Evolutionary conservation across 192 early-diverging fungal genomes (phyloP).

Genomic region (Blastocladiella britannica): DNA sequence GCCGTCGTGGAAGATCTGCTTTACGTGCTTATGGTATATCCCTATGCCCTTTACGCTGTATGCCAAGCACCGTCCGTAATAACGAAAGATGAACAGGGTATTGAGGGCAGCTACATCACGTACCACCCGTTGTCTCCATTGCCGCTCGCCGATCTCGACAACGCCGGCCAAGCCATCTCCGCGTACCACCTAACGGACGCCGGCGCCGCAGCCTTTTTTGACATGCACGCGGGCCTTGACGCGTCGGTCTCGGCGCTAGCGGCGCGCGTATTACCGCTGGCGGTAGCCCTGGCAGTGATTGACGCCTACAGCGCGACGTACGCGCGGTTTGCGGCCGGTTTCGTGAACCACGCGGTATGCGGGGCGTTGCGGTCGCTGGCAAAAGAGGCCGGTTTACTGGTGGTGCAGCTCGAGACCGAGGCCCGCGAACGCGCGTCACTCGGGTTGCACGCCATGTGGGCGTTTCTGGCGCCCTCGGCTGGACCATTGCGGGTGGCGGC

Average conservation of each 20-base stretch:
- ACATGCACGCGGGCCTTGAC: not conserved
- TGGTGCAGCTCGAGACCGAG: not conserved
- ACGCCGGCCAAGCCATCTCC: not conserved
- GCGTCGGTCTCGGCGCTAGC: not conserved
- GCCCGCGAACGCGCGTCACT: not conserved
- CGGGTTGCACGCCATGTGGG: not conserved
- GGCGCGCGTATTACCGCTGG: not conserved
- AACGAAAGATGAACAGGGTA: not conserved
- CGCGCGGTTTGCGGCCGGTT: not conserved
- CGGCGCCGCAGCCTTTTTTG: not conserved
- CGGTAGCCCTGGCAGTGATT: not conserved
- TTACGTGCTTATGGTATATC: not conserved
- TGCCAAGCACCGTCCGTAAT: not conserved
- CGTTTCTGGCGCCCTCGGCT: not conserved
- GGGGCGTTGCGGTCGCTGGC: not conserved
- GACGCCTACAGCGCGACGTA: not conserved
- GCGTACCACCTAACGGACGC: not conserved
- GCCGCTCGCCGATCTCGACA: no score
- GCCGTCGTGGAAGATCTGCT: not conserved
- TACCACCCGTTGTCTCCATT: no score
- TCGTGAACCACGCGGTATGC: not conserved
- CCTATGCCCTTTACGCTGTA: not conserved
- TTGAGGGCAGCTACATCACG: not conserved
- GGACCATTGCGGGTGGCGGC: not conserved
- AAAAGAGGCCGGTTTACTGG: not conserved